phyloP scores from a whole-genome alignment of 2,329 filamentous ascomycete species.

The Aspergillus piperis region DNA sequence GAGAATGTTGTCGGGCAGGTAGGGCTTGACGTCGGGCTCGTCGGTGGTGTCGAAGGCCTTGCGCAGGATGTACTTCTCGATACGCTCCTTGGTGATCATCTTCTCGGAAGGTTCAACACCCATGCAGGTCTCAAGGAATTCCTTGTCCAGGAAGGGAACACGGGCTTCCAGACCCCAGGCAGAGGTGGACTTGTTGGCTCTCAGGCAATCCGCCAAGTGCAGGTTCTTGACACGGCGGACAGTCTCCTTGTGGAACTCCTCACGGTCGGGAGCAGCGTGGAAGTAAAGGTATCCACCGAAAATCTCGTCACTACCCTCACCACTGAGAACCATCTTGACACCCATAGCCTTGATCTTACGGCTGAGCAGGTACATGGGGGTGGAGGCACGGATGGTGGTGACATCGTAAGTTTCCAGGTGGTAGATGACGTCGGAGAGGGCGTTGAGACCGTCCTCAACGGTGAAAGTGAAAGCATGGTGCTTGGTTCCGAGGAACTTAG shows the following conservation, averaged over 20 bases:
- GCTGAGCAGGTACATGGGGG: constrained; percentile 96
- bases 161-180: constrained; percentile 98
- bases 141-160: constrained; percentile 96
- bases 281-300: constrained; percentile 99
- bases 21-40: constrained; percentile 76
- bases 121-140: constrained; percentile 92
- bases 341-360: constrained; percentile 99
- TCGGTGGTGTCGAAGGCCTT: constrained; percentile 95
- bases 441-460: constrained; percentile 94
- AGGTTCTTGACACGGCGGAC: constrained; percentile 94
- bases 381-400: constrained; percentile 96
- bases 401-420: constrained; percentile 98
- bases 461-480: constrained; percentile 99
- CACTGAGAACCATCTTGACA: constrained; percentile 98
- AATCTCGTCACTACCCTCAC: constrained; percentile 96
- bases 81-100: constrained; percentile 84
- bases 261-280: constrained; percentile 86
- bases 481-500: constrained; percentile 94
- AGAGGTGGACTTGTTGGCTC: constrained; percentile 98
- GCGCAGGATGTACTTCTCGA: constrained; percentile 97
- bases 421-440: constrained; percentile 95
- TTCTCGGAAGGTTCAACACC: constrained; percentile 92
- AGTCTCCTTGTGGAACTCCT: constrained; percentile 93
- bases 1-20: constrained; percentile 93
- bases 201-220: constrained; percentile 91